A percentile compares a stretch with the other conserved stretches of the same genome.
Evolutionary conservation across 2,329 filamentous ascomycete species (phyloP).

Genomic region (Colletotrichum liaoningense): DNA sequence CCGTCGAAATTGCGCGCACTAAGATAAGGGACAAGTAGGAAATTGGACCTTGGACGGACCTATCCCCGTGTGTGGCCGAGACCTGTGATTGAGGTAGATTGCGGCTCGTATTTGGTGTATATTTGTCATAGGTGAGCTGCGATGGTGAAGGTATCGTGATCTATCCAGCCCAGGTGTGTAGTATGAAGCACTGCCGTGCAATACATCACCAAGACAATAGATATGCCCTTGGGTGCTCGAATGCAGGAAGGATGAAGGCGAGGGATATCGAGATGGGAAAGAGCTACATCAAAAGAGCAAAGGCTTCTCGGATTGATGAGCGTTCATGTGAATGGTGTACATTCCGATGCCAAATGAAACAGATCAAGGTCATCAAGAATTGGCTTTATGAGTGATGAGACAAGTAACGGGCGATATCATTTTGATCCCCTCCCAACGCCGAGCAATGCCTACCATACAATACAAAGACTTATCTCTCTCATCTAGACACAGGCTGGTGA

Average conservation of each 20-base stretch:
- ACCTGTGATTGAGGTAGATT: not conserved
- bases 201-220: too few species aligned
- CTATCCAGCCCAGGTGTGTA: too few species aligned
- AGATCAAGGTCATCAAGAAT: not conserved
- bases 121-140: not conserved
- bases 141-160: too few species aligned
- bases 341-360: too few species aligned
- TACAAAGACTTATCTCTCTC: constrained; percentile 4
- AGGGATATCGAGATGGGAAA: too few species aligned
- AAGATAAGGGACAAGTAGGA: not conserved
- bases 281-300: too few species aligned
- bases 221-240: too few species aligned
- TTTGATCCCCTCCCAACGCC: constrained; percentile 33
- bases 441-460: constrained; percentile 29
- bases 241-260: too few species aligned
- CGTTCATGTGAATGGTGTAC: too few species aligned
- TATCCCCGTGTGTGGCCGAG: too few species aligned
- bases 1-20: not conserved
- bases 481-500: not conserved
- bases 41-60: not conserved
- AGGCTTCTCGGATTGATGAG: too few species aligned
- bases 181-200: too few species aligned
- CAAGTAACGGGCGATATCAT: not conserved
- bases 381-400: not conserved
- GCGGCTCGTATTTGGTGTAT: not conserved